These are phyloP conservation scores for Globisporangium solare DNA, from an alignment of 352 stramenopile genomes.

Conservation along the genomic window DNA sequence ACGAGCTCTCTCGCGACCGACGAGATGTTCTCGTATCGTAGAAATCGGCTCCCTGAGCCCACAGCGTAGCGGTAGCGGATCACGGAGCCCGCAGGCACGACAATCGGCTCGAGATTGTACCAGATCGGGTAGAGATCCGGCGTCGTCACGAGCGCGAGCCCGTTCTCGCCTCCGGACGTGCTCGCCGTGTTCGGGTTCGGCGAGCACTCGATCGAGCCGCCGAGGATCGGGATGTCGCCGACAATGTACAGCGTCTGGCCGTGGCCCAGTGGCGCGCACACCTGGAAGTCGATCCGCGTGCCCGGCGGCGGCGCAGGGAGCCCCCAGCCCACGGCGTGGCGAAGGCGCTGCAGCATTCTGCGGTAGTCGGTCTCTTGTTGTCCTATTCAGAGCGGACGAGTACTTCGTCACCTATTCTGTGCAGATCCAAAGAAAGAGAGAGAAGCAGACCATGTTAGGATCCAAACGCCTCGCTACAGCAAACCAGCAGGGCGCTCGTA, in stretches of 20 bases:
- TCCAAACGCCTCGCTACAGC: too few species aligned
- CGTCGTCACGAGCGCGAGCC: slow-evolving; percentile 80
- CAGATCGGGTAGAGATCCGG: slow-evolving; percentile 85
- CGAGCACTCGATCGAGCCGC: slow-evolving; percentile 50
- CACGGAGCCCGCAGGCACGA: slow-evolving; percentile 52
- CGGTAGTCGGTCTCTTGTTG: too few species aligned
- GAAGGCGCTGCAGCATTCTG: slow-evolving; percentile 81
- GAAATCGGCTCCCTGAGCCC: slow-evolving; percentile 73
- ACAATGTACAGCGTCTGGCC: slow-evolving; percentile 82
- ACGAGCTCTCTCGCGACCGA: slow-evolving; percentile 42
- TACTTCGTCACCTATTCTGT: neutral
- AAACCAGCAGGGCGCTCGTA: too few species aligned
- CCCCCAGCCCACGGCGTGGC: slow-evolving; percentile 73
- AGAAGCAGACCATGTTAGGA: too few species aligned
- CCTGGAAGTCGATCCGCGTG: slow-evolving; percentile 80
- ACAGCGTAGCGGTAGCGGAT: slow-evolving; percentile 86
- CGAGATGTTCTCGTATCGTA: slow-evolving; percentile 64
- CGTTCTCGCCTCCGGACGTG: slow-evolving; percentile 30
- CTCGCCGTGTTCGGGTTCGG: slow-evolving; percentile 35
- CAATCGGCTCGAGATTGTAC: slow-evolving; percentile 84
- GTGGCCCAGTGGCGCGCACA: slow-evolving; percentile 67
- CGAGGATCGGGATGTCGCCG: slow-evolving; percentile 62
- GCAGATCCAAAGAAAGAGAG: too few species aligned
- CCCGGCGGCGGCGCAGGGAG: slow-evolving; percentile 47
- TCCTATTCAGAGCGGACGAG: too few species aligned